phyloP scores from a whole-genome alignment of 2,329 filamentous ascomycete species.

The Xylaria sp. region DNA sequence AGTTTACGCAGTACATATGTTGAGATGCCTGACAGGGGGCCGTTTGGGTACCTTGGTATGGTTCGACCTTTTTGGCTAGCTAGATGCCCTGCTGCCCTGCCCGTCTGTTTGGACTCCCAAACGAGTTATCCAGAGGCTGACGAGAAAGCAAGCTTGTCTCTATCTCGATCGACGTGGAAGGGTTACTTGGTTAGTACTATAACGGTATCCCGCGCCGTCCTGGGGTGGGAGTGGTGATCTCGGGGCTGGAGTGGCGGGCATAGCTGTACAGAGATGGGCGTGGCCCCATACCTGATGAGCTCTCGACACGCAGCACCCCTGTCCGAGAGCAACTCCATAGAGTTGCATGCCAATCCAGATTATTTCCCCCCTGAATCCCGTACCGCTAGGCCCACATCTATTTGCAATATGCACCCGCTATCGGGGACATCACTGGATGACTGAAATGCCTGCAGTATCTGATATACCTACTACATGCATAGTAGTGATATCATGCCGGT shows the following conservation, averaged over 20 bases:
- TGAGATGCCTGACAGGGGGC: neutral
- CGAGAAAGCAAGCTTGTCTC: neutral
- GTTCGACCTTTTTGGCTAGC: neutral
- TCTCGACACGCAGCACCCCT: neutral
- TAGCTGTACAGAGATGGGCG: neutral
- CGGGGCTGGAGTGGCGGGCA: neutral
- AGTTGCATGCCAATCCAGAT: no score
- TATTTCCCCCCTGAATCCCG: no score
- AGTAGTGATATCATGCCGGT: no score
- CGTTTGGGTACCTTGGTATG: neutral
- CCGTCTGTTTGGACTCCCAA: neutral
- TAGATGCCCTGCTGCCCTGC: neutral
- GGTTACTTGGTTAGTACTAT: no score
- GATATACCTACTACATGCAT: no score
- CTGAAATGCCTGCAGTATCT: neutral
- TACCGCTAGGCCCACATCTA: no score
- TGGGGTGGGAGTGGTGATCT: neutral
- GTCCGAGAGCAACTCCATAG: neutral
- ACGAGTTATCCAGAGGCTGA: neutral
- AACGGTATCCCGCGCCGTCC: conserved; percentile 1
- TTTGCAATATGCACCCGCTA: no score
- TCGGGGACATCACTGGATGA: neutral
- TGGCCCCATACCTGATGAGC: neutral
- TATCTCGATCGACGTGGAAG: conserved; percentile 1
- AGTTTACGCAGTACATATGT: no score